These are phyloP conservation scores for Coccomyxa sp. DNA, from an alignment of 139 green algal genomes.

Conservation along the genomic window DNA sequence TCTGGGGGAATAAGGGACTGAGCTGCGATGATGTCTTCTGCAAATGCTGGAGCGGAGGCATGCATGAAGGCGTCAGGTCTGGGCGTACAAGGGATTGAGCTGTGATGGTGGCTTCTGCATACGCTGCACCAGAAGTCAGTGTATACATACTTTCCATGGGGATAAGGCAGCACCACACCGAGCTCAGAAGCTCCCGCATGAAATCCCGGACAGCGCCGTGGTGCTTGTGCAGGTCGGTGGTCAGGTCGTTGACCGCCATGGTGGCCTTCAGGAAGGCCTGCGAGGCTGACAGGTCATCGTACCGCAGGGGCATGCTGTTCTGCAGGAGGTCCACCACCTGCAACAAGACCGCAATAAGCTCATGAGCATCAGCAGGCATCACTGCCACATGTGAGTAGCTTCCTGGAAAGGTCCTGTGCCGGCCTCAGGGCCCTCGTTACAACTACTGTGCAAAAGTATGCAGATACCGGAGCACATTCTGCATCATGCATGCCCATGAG, in stretches of 20 bases:
- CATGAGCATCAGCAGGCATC: no score
- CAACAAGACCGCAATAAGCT: no score
- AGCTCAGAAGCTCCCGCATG: not conserved
- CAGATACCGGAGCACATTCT: no score
- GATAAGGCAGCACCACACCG: not conserved
- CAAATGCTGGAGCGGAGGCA: not conserved
- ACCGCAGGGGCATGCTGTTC: no score
- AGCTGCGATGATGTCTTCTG: not conserved
- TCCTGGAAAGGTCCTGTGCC: no score
- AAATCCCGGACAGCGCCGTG: not conserved
- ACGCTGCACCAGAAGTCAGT: not conserved
- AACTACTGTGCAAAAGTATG: no score
- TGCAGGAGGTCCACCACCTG: no score
- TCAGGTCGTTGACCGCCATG: not conserved
- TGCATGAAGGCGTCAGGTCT: not conserved
- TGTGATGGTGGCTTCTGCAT: not conserved
- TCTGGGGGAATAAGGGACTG: not conserved
- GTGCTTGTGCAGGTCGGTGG: not conserved
- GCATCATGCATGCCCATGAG: no score
- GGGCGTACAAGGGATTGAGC: not conserved
- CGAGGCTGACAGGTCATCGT: not conserved
- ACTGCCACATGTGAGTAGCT: no score
- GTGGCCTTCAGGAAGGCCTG: not conserved
- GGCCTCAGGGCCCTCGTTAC: no score
- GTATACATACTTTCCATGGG: not conserved